Evolutionary conservation across 176 grass and related monocot species (phyloP), one percentile per base, ranked within the genome.

Genomic region (Chrysopogon serrulatus): DNA sequence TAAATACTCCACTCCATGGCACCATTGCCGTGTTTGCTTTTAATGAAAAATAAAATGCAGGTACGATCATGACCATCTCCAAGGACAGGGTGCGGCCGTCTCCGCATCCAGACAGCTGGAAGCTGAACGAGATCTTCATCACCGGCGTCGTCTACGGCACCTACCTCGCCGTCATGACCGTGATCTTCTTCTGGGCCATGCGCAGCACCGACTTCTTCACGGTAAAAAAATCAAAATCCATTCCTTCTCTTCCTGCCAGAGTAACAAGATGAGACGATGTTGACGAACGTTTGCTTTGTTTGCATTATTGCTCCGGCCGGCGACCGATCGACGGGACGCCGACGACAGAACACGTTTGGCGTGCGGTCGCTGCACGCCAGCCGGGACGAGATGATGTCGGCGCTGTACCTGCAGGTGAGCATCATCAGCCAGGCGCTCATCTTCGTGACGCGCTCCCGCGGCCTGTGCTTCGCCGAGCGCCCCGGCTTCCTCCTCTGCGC

Each of bases 371-470:
- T 99, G 45, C 85, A 71, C 74, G 30, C 42, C 45, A 82, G 34
- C 19, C 36, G 83, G 8, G 88, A 91, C 4, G 93, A 87, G 85
- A 92, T 96, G 93, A 94, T 91, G 93, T 85, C 97, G 21, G 93
- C 97, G 43, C 67, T 99, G 70, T 99, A 99, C 88, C 93, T 99
- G 34, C 97, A 99, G 87, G 97, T 99, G 71, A 99, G 97, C 60
- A 96, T 99, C 37, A 92, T 99, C 42, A 96, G 97, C 48, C 97
- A 99, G 90, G 97, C 97, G 18, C 97, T 99, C 82, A 99, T 99
- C 76, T 99, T 99, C 83, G 91, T 96, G 17, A 99, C 97, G 60
- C 90, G 97, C 30, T 96, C 97, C 31, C 93, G 88, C 10, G 61
- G 88, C 45, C 91, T 81, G 79, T 94, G 27, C 81, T 89, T 96